These are phyloP conservation scores for Vicia villosa DNA, from an alignment of 306 rosid genomes.

Conservation along the genomic window DNA sequence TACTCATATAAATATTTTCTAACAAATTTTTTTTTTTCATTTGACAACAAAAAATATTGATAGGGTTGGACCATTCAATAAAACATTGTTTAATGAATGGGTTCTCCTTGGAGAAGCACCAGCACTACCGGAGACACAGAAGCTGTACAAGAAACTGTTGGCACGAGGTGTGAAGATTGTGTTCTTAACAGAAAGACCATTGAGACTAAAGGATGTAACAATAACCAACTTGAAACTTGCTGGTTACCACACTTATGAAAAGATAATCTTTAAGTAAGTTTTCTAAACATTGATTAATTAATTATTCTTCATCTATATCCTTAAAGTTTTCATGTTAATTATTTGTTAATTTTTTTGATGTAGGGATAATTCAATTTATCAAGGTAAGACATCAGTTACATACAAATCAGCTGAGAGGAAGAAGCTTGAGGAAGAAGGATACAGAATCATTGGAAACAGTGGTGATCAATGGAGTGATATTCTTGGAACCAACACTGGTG, in stretches of 20 bases:
- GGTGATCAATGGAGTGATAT: slow-evolving; percentile 82
- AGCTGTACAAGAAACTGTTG: slow-evolving; percentile 46
- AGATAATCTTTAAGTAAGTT: slow-evolving; percentile 53
- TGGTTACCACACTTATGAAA: slow-evolving; percentile 52
- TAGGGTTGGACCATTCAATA: slow-evolving; percentile 42
- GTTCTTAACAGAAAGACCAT: slow-evolving; percentile 53
- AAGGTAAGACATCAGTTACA: slow-evolving; percentile 36
- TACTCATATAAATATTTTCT: background rate
- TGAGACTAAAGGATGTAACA: slow-evolving; percentile 9
- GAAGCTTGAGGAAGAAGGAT: slow-evolving; percentile 50
- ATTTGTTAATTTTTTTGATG: background rate
- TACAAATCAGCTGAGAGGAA: slow-evolving; percentile 57
- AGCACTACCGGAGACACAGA: slow-evolving; percentile 53
- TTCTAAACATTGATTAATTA: background rate
- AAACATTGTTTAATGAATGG: slow-evolving; percentile 41
- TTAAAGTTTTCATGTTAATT: too few relatives aligned
- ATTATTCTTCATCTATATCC: background rate
- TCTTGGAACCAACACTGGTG: too few relatives aligned
- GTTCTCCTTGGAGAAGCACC: slow-evolving; percentile 40
- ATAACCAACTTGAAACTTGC: slow-evolving; percentile 39
- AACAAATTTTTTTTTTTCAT: background rate
- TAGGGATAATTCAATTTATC: background rate
- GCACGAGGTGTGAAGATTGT: slow-evolving; percentile 49
- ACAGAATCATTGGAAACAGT: slow-evolving; percentile 55
- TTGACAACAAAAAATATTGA: background rate